A percentile compares a stretch with the other conserved stretches of the same genome.
phyloP scores from a whole-genome alignment of 2,329 filamentous ascomycete species.

The Byssochlamys sp. region DNA sequence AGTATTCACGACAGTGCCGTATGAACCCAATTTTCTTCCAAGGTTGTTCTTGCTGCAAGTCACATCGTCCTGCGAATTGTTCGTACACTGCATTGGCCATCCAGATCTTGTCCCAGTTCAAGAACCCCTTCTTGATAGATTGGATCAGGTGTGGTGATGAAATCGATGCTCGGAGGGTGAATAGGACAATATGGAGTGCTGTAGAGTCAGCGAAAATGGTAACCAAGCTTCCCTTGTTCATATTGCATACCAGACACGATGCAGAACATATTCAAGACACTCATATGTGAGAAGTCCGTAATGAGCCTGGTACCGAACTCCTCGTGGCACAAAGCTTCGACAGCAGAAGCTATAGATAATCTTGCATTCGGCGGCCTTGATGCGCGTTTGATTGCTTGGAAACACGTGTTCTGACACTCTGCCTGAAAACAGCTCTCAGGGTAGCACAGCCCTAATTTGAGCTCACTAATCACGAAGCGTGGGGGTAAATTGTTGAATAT shows the following conservation, averaged over 20 bases:
- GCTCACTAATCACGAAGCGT: constrained; percentile 16
- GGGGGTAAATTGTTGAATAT: constrained; percentile 21
- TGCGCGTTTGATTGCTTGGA: not conserved
- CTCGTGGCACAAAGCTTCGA: not conserved
- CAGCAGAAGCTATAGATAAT: not conserved
- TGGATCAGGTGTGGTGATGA: not conserved
- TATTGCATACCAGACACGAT: not conserved
- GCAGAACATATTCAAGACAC: not conserved
- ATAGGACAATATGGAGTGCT: not conserved
- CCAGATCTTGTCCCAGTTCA: not conserved
- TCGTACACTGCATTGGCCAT: not conserved
- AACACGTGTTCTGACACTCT: not conserved
- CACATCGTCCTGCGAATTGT: not conserved
- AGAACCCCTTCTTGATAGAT: not conserved
- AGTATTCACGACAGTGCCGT: not conserved
- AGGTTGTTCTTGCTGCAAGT: not conserved
- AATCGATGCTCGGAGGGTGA: not conserved
- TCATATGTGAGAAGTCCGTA: not conserved
- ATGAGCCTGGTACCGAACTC: not conserved
- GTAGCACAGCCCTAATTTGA: constrained; percentile 17
- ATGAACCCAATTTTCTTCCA: not conserved
- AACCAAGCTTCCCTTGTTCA: not conserved
- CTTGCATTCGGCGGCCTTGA: not conserved
- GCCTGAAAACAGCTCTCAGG: constrained; percentile 22
- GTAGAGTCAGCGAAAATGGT: not conserved